Evolutionary conservation across 306 rosid species (phyloP).

Genomic region (Myrica gale): DNA sequence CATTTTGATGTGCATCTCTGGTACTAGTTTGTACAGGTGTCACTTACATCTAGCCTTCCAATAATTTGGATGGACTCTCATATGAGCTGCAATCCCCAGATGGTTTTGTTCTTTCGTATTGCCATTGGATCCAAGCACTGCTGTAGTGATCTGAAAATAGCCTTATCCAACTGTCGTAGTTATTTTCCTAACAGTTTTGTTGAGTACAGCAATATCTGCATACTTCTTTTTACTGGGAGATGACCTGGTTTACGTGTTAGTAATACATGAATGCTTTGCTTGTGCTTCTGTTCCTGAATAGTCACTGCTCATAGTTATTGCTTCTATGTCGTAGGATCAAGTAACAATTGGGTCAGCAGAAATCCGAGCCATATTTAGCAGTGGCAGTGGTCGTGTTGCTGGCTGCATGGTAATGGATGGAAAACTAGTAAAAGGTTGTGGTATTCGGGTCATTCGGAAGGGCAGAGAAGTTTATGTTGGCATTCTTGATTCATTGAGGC

Average conservation of each 20-base stretch:
- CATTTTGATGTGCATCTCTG: not conserved
- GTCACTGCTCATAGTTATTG: constrained; percentile 24
- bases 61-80: not conserved
- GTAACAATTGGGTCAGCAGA: constrained; percentile 73
- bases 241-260: too few relatives aligned
- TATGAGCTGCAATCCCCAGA: not conserved
- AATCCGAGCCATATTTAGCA: constrained; percentile 83
- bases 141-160: not conserved
- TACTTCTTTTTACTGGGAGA: not conserved
- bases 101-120: not conserved
- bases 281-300: not conserved
- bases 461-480: constrained; percentile 61
- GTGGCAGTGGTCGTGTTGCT: constrained; percentile 95
- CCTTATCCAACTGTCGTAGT: not conserved
- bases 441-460: constrained; percentile 73
- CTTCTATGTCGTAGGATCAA: constrained; percentile 64
- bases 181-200: not conserved
- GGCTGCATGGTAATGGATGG: constrained; percentile 92
- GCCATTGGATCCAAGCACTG: not conserved
- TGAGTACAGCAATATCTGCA: not conserved
- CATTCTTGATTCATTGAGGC: constrained; percentile 76
- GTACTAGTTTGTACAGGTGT: not conserved
- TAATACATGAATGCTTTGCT: too few relatives aligned
- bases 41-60: not conserved
- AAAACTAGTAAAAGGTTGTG: constrained; percentile 68